phyloP scores from a whole-genome alignment of 495 filamentous ascomycete genomes.

The Astrocystis sublimbata region DNA sequence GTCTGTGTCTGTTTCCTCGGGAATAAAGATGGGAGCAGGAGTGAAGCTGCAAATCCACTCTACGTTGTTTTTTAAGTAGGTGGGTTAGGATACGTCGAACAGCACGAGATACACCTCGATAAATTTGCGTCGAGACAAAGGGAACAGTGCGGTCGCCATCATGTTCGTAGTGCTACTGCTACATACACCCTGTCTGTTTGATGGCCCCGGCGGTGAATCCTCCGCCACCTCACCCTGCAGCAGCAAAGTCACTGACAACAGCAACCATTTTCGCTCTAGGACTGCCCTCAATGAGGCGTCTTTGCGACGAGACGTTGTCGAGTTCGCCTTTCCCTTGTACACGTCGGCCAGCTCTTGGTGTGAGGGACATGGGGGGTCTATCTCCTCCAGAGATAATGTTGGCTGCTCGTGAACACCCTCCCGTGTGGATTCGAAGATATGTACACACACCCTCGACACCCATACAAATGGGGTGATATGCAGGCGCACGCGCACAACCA shows the following conservation, averaged over 20 bases:
- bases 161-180: not conserved
- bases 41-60: not conserved
- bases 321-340: slow-evolving; percentile 3
- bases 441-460: slow-evolving; percentile 8
- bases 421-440: slow-evolving; percentile 5
- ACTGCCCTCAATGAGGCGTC: slow-evolving; percentile 7
- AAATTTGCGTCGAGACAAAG: not conserved
- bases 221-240: slow-evolving; percentile 24
- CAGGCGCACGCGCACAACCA: slow-evolving; percentile 14
- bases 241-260: slow-evolving; percentile 18
- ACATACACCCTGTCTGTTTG: slow-evolving; percentile 10
- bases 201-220: slow-evolving; percentile 21
- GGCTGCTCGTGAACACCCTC: slow-evolving; percentile 5
- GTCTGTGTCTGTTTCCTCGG: no score
- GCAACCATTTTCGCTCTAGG: slow-evolving; percentile 17
- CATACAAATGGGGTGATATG: slow-evolving; percentile 14
- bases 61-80: no score
- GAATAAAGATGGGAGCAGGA: not conserved
- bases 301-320: slow-evolving; percentile 11
- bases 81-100: no score
- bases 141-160: not conserved
- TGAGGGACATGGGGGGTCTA: slow-evolving; percentile 2
- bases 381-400: slow-evolving; percentile 5
- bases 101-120: no score
- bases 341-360: slow-evolving; percentile 4